Evolutionary conservation across 2,329 filamentous ascomycete genomes (phyloP).

Genomic region (Dactylellina drechsleri): DNA sequence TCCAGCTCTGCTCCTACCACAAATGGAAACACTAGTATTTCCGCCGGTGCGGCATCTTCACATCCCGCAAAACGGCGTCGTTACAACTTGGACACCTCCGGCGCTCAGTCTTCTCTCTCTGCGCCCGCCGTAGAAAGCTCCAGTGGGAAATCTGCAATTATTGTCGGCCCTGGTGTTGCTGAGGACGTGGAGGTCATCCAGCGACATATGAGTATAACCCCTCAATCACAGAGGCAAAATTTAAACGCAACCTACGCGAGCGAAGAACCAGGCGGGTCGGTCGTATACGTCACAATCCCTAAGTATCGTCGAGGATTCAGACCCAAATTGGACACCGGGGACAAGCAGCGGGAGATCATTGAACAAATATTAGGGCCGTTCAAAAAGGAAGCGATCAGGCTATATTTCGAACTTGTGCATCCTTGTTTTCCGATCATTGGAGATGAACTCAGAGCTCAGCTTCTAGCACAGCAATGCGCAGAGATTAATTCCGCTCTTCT

Average conservation of each 20-base stretch:
- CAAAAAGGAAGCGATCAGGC: slow-evolving; percentile 65
- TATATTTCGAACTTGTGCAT: slow-evolving; percentile 68
- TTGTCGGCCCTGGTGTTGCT: slow-evolving; percentile 70
- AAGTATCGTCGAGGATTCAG: slow-evolving; percentile 61
- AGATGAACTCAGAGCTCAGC: slow-evolving; percentile 60
- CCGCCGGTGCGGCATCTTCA: neutral
- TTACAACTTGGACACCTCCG: slow-evolving; percentile 18
- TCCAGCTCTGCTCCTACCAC: slow-evolving; percentile 4
- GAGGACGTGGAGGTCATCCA: slow-evolving; percentile 68
- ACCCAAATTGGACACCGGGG: slow-evolving; percentile 61
- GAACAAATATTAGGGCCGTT: slow-evolving; percentile 71
- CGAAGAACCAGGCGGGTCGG: slow-evolving; percentile 63
- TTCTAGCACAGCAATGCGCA: slow-evolving; percentile 26
- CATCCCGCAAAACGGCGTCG: slow-evolving; percentile 42
- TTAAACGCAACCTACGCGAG: slow-evolving; percentile 34
- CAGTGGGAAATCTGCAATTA: slow-evolving; percentile 64
- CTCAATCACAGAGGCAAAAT: slow-evolving; percentile 34
- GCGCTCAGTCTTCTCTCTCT: neutral
- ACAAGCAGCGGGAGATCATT: slow-evolving; percentile 68
- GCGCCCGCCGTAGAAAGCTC: slow-evolving; percentile 59
- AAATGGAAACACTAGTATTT: neutral
- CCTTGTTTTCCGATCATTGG: slow-evolving; percentile 72
- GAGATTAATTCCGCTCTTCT: slow-evolving; percentile 65
- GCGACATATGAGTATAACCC: slow-evolving; percentile 45
- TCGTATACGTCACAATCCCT: slow-evolving; percentile 60